Percentiles rank a stretch among this genome's conserved stretches.
These are phyloP conservation scores for Ogataea trehaloabstinens DNA, from an alignment of 805 yeast genomes.

Conservation along the genomic window DNA sequence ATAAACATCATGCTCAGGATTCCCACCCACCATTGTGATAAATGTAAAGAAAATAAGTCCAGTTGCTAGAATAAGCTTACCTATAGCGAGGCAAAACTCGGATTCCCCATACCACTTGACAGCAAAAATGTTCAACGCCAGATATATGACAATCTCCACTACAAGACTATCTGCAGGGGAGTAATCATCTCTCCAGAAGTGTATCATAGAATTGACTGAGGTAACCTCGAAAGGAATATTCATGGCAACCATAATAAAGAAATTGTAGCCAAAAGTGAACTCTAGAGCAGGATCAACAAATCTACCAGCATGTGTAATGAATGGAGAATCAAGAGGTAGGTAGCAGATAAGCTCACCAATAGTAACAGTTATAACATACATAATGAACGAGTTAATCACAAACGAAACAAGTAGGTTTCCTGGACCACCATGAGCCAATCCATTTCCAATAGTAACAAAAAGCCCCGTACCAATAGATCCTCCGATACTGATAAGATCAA, in stretches of 20 bases:
- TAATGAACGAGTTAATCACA: conserved; percentile 64
- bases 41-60: conserved; percentile 76
- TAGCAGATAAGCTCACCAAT: conserved; percentile 81
- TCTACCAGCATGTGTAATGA: conserved; percentile 69
- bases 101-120: conserved; percentile 77
- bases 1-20: conserved; percentile 57
- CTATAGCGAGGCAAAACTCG: conserved; percentile 76
- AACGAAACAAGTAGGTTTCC: conserved; percentile 65
- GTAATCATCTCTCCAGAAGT: conserved; percentile 78
- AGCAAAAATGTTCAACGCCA: conserved; percentile 66
- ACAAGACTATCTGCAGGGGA: conserved; percentile 68
- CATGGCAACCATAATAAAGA: conserved; percentile 71
- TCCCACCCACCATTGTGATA: conserved; percentile 84
- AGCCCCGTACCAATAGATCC: conserved; percentile 83
- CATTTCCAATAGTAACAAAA: conserved; percentile 69
- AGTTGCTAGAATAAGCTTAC: conserved; percentile 68
- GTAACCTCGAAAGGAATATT: conserved; percentile 82
- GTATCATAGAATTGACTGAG: conserved; percentile 74
- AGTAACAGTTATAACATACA: conserved; percentile 61
- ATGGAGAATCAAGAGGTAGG: conserved; percentile 75
- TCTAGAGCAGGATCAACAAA: conserved; percentile 76
- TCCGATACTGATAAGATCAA: conserved; percentile 75
- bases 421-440: conserved; percentile 66
- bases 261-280: conserved; percentile 76
- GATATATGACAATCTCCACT: conserved; percentile 62